A percentile compares a stretch with the other conserved stretches of the same genome.
These are phyloP conservation scores for Penicillium odoratum DNA, from an alignment of 495 filamentous ascomycete species.

Conservation along the genomic window DNA sequence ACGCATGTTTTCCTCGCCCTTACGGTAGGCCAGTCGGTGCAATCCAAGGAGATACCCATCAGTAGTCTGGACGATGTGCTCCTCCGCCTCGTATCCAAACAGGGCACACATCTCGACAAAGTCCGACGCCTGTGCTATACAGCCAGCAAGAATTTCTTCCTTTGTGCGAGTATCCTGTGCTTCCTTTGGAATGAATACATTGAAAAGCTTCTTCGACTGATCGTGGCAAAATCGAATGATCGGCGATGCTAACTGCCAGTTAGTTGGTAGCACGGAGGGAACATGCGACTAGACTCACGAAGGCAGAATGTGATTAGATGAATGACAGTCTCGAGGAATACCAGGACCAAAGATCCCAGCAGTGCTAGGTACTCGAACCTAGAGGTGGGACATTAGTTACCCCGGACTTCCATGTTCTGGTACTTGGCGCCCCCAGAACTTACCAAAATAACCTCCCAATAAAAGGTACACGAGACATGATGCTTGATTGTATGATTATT, in stretches of 20 bases:
- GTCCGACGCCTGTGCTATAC: constrained; percentile 72
- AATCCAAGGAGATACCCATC: constrained; percentile 94
- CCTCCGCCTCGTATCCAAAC: constrained; percentile 88
- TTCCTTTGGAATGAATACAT: constrained; percentile 70
- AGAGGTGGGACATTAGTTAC: constrained; percentile 11
- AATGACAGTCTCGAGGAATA: constrained; percentile 77
- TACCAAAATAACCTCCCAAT: constrained; percentile 78
- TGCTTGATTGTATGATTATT: constrained; percentile 3
- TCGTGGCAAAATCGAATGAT: constrained; percentile 82
- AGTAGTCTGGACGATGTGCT: constrained; percentile 90
- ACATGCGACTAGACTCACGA: constrained; percentile 54
- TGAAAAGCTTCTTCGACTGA: constrained; percentile 79
- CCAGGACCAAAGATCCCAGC: constrained; percentile 74
- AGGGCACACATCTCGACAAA: constrained; percentile 89
- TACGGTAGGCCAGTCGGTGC: constrained; percentile 80
- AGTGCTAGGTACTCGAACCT: constrained; percentile 86
- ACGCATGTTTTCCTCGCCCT: constrained; percentile 68
- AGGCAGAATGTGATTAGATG: constrained; percentile 87
- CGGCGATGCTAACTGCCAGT: constrained; percentile 58
- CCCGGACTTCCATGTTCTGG: constrained; percentile 3
- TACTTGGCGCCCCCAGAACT: constrained; percentile 19
- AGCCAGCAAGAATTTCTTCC: constrained; percentile 40
- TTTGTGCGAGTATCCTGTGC: constrained; percentile 58
- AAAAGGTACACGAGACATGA: constrained; percentile 76
- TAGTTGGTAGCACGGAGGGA: constrained; percentile 16